phyloP scores from a whole-genome alignment of 108 stramenopile genomes.

The Discostella stelligeroides region DNA sequence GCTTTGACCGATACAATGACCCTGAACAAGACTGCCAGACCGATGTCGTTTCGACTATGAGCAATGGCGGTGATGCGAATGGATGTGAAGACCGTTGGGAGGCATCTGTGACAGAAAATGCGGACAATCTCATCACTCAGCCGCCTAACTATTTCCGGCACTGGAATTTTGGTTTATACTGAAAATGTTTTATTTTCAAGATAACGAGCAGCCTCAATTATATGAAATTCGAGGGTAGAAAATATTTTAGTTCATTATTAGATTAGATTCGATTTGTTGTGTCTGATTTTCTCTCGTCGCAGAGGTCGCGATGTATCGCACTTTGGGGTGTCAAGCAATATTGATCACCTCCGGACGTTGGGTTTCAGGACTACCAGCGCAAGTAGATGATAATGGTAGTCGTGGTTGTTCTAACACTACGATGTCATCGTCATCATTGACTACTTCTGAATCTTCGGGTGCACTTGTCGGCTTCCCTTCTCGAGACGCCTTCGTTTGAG shows the following conservation, averaged over 20 bases:
- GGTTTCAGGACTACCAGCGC: neutral
- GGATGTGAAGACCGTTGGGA: neutral
- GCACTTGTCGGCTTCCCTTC: slow-evolving; percentile 32
- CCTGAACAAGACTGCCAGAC: slow-evolving; percentile 1
- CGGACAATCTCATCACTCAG: neutral
- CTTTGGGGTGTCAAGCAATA: neutral
- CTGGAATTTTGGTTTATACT: slow-evolving; percentile 30
- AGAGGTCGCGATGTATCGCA: neutral
- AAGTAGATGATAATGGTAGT: slow-evolving; percentile 2
- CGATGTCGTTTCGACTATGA: neutral
- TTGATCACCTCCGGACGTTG: slow-evolving; percentile 6
- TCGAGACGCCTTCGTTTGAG: slow-evolving; percentile 33
- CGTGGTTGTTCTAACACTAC: slow-evolving; percentile 17
- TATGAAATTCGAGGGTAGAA: too few relatives aligned
- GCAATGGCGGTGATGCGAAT: neutral
- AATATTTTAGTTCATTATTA: neutral
- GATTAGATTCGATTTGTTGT: neutral
- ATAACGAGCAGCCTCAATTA: too few relatives aligned
- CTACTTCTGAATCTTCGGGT: slow-evolving; percentile 1
- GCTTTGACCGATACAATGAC: slow-evolving; percentile 1
- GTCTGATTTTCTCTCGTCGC: neutral
- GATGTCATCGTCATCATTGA: slow-evolving; percentile 36
- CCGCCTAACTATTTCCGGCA: slow-evolving; percentile 18
- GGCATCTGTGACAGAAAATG: too few relatives aligned
- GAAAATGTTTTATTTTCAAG: neutral